phyloP scores from a whole-genome alignment of 2,329 filamentous ascomycete species.

The Helotiales sp. region DNA sequence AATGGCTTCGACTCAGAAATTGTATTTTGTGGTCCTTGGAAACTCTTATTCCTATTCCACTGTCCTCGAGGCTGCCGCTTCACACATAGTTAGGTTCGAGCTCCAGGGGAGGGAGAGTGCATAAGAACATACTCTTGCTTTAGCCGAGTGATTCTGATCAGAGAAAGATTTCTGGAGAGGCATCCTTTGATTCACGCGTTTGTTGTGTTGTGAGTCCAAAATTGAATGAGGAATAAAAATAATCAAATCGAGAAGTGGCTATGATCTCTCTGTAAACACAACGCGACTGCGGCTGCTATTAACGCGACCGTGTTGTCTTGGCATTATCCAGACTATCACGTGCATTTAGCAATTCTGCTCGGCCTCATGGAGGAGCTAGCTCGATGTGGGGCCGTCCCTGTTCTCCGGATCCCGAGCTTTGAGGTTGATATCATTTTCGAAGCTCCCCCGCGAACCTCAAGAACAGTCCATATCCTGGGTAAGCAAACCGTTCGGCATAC shows the following conservation, averaged over 20 bases:
- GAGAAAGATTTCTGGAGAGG: constrained; percentile 45
- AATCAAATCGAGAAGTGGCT: neutral
- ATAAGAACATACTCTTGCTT: constrained; percentile 33
- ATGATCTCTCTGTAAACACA: neutral
- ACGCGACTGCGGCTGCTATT: neutral
- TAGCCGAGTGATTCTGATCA: constrained; percentile 43
- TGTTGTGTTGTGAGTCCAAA: neutral
- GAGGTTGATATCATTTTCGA: neutral
- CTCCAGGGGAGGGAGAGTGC: no score
- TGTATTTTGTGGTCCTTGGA: constrained; percentile 31
- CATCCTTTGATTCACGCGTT: constrained; percentile 33
- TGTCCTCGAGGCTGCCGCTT: constrained; percentile 35
- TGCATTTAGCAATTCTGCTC: neutral
- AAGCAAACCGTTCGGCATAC: neutral
- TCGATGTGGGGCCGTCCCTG: neutral
- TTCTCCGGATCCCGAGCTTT: neutral
- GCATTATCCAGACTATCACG: neutral
- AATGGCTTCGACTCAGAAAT: constrained; percentile 34
- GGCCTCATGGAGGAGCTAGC: neutral
- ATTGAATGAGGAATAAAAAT: neutral
- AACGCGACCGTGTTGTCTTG: constrained; percentile 13
- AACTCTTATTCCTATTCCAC: constrained; percentile 43
- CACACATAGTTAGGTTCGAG: neutral
- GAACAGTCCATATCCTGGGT: neutral
- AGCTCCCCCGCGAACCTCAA: neutral